Base-by-base conservation (phyloP, 2,329 filamentous ascomycete genomes). In the Aspergillus thermomutatus region DNA sequence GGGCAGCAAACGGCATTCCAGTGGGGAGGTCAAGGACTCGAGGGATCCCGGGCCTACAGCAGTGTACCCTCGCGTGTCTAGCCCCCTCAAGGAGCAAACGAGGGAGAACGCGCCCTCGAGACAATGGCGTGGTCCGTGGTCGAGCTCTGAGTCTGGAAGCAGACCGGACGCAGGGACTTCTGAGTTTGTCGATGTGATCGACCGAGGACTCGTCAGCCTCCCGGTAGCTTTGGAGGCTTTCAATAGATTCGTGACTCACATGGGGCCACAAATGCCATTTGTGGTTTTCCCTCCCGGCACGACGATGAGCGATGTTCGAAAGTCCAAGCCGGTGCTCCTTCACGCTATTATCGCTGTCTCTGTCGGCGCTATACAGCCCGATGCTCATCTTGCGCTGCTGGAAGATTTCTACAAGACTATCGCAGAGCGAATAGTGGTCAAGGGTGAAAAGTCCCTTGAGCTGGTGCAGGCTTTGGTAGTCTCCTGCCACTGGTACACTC, bases 401-500 rank as follows among this genome's bases (percentile, higher is more conserved):
- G 83, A 82, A 58, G 87, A 94, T 65, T 75, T 91, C 54, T 88
- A 91, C 77, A 84, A 86, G 59, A 78, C 86, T 10, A 83, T 94
- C 54, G 90, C 89, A 2, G 87, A 94, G 47, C 86, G 85, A 62
- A 82, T 93, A 43, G 83, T 94, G 63, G 78, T 91, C 28, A 83
- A 84, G 6, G 91, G 90, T 11, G 87, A 91, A 65, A 96, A 95
- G 78, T 90, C 84, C 37, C 75, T 96, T 19, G 92, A 96, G 72
- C 79, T 96, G 6, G 85, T 95, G 8, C 92, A 96, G 74, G 84
- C 90, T 1, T 77, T 96, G 43, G 82, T 90, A 56, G 78, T 96
- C 3, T 81, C 85, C 6, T 85, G 87, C n/a, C 83, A 92, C 21
- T 96, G 91, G 90, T 95, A 96, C 71, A 87, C 86, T 71, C 90